These are phyloP conservation scores for Pelargonium fulgidum DNA, from an alignment of 441 rosid genomes.

Conservation along the genomic window DNA sequence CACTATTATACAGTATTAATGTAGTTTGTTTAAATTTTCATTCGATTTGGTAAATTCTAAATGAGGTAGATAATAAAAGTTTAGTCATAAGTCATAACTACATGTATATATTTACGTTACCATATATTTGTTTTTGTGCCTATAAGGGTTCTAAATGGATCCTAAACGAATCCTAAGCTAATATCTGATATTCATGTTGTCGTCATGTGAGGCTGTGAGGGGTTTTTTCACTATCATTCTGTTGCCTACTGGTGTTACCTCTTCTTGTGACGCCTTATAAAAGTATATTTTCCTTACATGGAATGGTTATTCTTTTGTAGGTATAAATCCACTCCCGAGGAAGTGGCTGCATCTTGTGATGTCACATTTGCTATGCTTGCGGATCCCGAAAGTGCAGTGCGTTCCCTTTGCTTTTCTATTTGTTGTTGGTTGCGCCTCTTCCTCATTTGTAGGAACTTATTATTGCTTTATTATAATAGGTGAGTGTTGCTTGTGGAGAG, in stretches of 20 bases:
- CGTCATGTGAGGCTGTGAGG: too few species aligned
- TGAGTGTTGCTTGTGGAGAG: slow-evolving; percentile 81
- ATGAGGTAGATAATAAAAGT: not conserved
- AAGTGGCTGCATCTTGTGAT: slow-evolving; percentile 81
- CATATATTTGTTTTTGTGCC: too few species aligned
- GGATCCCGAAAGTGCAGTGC: slow-evolving; percentile 95
- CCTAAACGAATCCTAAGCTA: too few species aligned
- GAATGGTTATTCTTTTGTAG: slow-evolving; percentile 30
- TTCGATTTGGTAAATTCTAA: not conserved
- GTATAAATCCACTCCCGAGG: slow-evolving; percentile 70
- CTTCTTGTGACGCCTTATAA: too few species aligned
- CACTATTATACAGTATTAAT: not conserved
- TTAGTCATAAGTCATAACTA: not conserved
- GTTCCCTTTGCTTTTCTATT: slow-evolving; percentile 32
- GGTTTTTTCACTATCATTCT: too few species aligned
- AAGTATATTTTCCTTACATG: not conserved
- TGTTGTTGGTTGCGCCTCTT: slow-evolving; percentile 14
- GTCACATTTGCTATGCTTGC: slow-evolving; percentile 90
- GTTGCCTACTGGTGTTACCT: too few species aligned
- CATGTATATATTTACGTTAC: too few species aligned
- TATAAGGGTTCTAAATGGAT: too few species aligned
- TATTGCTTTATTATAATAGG: slow-evolving; percentile 32
- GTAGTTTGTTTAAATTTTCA: not conserved
- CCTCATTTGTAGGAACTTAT: slow-evolving; percentile 18
- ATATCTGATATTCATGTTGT: too few species aligned